Base-by-base conservation (phyloP, 148 eudicot genomes). In the Nyssa sinensis region DNA sequence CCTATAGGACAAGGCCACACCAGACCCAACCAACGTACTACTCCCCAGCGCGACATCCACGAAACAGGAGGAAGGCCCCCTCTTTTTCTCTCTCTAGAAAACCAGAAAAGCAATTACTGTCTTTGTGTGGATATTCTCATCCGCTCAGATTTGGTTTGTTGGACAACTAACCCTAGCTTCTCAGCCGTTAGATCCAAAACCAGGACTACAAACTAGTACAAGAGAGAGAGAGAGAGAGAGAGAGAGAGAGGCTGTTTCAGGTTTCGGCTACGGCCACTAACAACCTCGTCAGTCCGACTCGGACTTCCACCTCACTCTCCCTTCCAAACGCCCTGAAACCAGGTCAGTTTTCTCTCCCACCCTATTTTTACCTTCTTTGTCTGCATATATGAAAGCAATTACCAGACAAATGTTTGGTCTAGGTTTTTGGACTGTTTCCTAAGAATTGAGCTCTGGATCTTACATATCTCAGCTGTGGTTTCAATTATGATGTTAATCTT, bases 211-310 rank as follows among this genome's bases (percentile, higher is more conserved):
- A 2, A 55, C 59, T 37, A 3, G 44, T 37, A n/a, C n/a, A n/a
- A 37, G 44, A 37, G 44, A 37, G 4, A 3, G 4, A 37, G 44
- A 37, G 44, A 37, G 44, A 37, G 44, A 21, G 17, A 55, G 16
- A 51, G 10, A 14, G 59, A 13, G 19, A 3, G 6, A 44, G 25
- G 11, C 71, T 71, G 34, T 39, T 66, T 33, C 70, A 34, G 39
- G 59, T 41, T 67, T 25, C 16, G 49, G 63, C 66, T 27, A 35
- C 16, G 49, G 63, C 66, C n/a, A 35, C 17, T 28, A 61, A 64
- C 11, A 57, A 35, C 32, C 49, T n/a, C 28, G 5, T 74, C 39
- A 55, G 67, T 79, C 85, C 75, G 78, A 79, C 75, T 79, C 72
- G 85, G 80, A 76, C 68, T 25, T 75, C 79, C 74, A 69, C 70